Evolutionary conservation across 495 filamentous ascomycete species (phyloP), one percentile per base, ranked within the genome.

Genomic region (Xylaria flabelliformis): DNA sequence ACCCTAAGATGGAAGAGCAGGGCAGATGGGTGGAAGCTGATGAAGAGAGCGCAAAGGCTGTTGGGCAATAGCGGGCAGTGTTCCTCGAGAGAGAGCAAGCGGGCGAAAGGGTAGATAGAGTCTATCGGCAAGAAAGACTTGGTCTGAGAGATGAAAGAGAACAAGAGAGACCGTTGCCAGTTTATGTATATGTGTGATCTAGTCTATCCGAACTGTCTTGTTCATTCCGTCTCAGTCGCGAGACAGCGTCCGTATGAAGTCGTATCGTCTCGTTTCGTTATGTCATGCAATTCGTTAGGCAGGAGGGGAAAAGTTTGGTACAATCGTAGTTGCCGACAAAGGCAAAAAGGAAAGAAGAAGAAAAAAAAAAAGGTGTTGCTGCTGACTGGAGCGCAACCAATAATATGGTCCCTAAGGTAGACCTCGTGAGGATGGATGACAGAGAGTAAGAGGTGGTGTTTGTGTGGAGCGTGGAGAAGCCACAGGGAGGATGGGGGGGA

Each of bases 261-360:
- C 36, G 62, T 42, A 41, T 71, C 69, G 69, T 61, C 46, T 72
- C 63, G 62, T 72, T 41, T 72, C 70, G 63, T 72, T 46, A 72
- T 48, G n/a, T 72, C 70, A 64, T 72, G 63, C 41, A 67, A 72
- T 67, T 67, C 70, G 70, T 72, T 19, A 72, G 8, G 44, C 26
- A 29, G 19, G 56, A 66, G 32, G 17, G 3, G 9, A 17, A 41
- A 53, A 9, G 19, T 1, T 17, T 39, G 42, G 42, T 44, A 19
- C 55, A 24, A 29, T 48, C 12, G 17, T 32, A 39, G 53, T 53
- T 29, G 34, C 58, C 46, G 17, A n/a, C 15, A 24, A 32, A 64
- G 69, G 36, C 46, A 44, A 41, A 39, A 32, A 29, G 44, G 17
- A 64, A 29, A 55, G 24, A 39, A 62, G 46, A n/a, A 46, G 21